phyloP scores from a whole-genome alignment of 2,329 filamentous ascomycete genomes.

The Gliomastix tumulicola region DNA sequence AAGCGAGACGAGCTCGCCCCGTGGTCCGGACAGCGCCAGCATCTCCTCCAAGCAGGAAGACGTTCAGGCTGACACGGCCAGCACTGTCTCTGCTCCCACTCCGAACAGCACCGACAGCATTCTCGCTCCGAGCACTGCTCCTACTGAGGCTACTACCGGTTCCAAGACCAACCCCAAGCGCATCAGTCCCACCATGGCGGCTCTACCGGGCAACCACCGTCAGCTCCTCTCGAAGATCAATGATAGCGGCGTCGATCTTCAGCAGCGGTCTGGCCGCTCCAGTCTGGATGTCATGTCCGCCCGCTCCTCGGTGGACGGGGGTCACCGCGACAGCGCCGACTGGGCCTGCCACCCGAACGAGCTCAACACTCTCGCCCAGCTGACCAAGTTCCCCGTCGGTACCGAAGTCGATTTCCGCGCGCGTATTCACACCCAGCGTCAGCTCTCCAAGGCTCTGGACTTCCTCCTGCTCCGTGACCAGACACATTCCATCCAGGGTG shows the following conservation, averaged over 20 bases:
- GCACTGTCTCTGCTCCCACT: too few species aligned
- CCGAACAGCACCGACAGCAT: too few species aligned
- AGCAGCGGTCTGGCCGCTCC: conserved; percentile 16
- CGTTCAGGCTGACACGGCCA: too few species aligned
- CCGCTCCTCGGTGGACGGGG: conserved; percentile 18
- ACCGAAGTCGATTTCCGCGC: conserved; percentile 33
- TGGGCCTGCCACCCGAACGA: conserved; percentile 30
- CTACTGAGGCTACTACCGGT: too few species aligned
- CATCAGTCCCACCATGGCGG: conserved; percentile 1
- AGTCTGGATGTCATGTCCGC: conserved; percentile 16
- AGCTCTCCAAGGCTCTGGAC: conserved; percentile 74
- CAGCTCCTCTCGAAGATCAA: conserved; percentile 17
- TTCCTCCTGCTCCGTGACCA: conserved; percentile 85
- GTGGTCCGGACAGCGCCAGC: too few species aligned
- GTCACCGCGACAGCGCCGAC: conserved; percentile 26
- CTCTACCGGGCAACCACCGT: conserved; percentile 5
- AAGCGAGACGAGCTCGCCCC: too few species aligned
- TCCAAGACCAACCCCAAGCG: conserved; percentile 2
- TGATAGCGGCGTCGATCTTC: conserved; percentile 22
- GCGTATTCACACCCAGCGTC: conserved; percentile 56
- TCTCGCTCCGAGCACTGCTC: too few species aligned
- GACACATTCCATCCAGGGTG: conserved; percentile 76
- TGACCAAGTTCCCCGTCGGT: conserved; percentile 26
- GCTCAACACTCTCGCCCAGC: conserved; percentile 27
- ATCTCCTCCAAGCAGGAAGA: too few species aligned